These are phyloP conservation scores for Paramecium biaurelia DNA, from an alignment of 73 alveolate genomes.

Conservation along the genomic window DNA sequence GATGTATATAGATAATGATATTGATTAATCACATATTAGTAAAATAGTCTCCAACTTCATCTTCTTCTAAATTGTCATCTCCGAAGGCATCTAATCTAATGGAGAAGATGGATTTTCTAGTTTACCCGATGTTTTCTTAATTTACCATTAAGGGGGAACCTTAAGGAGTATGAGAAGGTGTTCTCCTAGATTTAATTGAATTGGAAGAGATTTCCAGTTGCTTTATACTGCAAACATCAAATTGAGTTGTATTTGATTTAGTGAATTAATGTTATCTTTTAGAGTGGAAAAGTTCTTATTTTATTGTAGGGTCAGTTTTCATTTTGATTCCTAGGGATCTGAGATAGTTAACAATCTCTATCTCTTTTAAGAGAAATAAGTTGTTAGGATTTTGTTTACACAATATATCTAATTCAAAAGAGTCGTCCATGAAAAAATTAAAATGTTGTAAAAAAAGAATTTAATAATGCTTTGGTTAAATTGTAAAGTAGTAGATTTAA, in stretches of 20 bases:
- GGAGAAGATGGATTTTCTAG: background rate
- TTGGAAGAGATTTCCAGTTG: background rate
- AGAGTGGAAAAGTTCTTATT: background rate
- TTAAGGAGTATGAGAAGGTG: background rate
- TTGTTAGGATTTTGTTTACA: background rate
- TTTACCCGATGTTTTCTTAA: background rate
- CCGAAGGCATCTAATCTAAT: background rate
- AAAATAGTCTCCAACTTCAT: background rate
- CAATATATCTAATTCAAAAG: background rate
- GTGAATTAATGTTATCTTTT: background rate
- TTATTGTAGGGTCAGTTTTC: background rate
- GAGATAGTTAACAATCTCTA: background rate
- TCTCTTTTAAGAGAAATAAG: background rate
- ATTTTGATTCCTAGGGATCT: background rate
- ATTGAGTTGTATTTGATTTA: background rate
- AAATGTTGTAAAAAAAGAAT: background rate
- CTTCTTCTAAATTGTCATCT: background rate
- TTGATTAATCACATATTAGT: background rate
- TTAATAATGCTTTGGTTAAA: background rate
- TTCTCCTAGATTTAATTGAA: background rate
- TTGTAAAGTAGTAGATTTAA: background rate
- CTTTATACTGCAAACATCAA: background rate
- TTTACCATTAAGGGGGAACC: background rate
- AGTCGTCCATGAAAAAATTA: background rate
- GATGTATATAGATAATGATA: slow-evolving; percentile 25